Evolutionary conservation across 176 grass and related monocot genomes (phyloP).

Genomic region (maize (Zea mays)): DNA sequence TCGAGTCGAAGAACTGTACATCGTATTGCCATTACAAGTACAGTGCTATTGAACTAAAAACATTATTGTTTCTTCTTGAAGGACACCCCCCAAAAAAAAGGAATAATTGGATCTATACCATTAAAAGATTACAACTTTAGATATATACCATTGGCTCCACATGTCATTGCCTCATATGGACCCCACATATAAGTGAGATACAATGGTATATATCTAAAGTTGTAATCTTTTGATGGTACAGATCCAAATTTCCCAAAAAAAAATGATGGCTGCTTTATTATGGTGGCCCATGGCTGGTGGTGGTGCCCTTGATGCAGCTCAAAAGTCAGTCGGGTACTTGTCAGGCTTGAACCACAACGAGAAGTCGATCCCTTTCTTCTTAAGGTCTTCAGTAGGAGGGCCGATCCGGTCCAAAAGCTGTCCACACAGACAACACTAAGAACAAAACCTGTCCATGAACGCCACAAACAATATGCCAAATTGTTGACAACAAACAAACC

Average conservation of each 20-base stretch:
- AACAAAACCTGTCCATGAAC: not conserved
- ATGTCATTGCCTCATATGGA: no score
- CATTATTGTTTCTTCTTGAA: constrained; percentile 1
- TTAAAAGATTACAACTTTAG: no score
- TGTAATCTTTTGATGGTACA: no score
- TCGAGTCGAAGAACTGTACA: not conserved
- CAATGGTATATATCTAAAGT: no score
- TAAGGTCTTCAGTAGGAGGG: constrained; percentile 79
- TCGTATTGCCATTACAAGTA: constrained; percentile 28
- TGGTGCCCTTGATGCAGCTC: constrained; percentile 25
- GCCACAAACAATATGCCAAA: constrained; percentile 3
- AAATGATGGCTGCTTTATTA: not conserved
- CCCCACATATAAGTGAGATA: no score
- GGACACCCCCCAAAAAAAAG: not conserved
- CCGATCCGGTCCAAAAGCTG: constrained; percentile 88
- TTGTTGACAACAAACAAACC: constrained; percentile 56
- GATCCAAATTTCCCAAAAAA: no score
- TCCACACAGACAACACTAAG: constrained; percentile 24
- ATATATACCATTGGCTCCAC: no score
- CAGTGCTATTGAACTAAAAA: constrained; percentile 7
- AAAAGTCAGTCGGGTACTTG: constrained; percentile 73
- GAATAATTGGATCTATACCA: no score
- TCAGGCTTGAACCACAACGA: constrained; percentile 91
- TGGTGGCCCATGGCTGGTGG: not conserved
- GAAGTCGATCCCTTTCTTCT: constrained; percentile 95